A percentile compares a stretch with the other conserved stretches of the same genome.
phyloP scores from a whole-genome alignment of 805 yeast species.

The Grigorovia humatica region DNA sequence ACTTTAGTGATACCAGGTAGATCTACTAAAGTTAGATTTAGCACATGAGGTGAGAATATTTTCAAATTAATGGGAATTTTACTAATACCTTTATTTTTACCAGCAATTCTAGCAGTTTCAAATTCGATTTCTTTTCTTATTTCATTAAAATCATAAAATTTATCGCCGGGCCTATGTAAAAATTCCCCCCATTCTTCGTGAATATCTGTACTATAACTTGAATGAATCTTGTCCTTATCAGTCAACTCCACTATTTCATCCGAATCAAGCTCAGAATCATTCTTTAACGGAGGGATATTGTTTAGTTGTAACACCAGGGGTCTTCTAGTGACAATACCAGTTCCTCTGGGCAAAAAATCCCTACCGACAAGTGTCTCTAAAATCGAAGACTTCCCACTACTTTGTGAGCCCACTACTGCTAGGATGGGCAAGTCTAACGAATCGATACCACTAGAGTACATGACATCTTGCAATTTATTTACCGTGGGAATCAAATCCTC shows the following conservation, averaged over 20 bases:
- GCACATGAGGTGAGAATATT: conserved; percentile 86
- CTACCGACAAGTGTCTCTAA: conserved; percentile 92
- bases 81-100: conserved; percentile 71
- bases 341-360: conserved; percentile 92
- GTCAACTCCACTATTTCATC: conserved; percentile 3
- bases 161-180: conserved; percentile 80
- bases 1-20: conserved; percentile 96
- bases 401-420: conserved; percentile 95
- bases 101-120: conserved; percentile 76
- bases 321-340: conserved; percentile 93
- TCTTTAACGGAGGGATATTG: conserved; percentile 29
- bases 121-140: conserved; percentile 84
- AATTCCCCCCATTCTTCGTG: conserved; percentile 94
- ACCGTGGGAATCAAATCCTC: conserved; percentile 63
- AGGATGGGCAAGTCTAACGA: conserved; percentile 83
- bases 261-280: conserved; percentile 5
- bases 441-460: conserved; percentile 92
- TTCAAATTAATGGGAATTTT: conserved; percentile 88
- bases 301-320: conserved; percentile 86
- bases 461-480: conserved; percentile 89
- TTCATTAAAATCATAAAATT: conserved; percentile 78
- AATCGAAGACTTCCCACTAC: conserved; percentile 92
- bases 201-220: background rate
- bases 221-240: conserved; percentile 2
- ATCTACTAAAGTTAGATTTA: conserved; percentile 89